Evolutionary conservation across 768 basidiomycete species (phyloP), one percentile per base, ranked within the genome.

Genomic region (Russula ochroleuca): DNA sequence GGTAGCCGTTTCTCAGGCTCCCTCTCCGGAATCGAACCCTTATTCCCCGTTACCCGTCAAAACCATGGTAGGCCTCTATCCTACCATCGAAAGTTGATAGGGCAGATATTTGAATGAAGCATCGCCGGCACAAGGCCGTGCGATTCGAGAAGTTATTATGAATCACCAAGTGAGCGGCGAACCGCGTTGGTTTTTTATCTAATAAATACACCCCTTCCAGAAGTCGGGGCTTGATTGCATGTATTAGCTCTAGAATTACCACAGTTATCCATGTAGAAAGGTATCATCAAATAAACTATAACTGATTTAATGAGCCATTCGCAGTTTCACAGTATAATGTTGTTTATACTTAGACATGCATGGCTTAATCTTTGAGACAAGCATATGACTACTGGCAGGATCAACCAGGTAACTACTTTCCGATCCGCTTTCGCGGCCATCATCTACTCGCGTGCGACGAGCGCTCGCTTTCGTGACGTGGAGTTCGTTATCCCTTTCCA

Each of bases 361-460:
- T 86, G 85, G 83, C 84, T 86, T 85, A 85, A 84, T 85, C 84
- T 85, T 85, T 85, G 84, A 85, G 84, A 85, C 85, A 86, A 85
- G 85, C 85, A 86, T 86, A 85, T 85, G 82, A 85, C 84, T 85
- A 86, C 84, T 86, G 83, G 85, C 84, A 86, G 84, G 83, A 86
- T 86, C 85, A 86, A 86, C 85, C 85, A 85, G 85, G 83, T 86
- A 85, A 85, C 84, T 84, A 84, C 79, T 80, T 75, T 77, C 69
- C 71, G 60, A 74, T 23, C 82, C 77, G 81, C 82, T 83, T 84
- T 53, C 63, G 65, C 61, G 69, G 63, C 68, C 59, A 38, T 66
- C 56, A 55, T 61, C 59, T 61, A 65, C 65, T 67, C 53, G 61
- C 57, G 62, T 63, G 67, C 61, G 61, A 52, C 59, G 63, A 61